These are phyloP conservation scores for Diaporthe sp. DNA, from an alignment of 2,329 filamentous ascomycete species.

Conservation along the genomic window DNA sequence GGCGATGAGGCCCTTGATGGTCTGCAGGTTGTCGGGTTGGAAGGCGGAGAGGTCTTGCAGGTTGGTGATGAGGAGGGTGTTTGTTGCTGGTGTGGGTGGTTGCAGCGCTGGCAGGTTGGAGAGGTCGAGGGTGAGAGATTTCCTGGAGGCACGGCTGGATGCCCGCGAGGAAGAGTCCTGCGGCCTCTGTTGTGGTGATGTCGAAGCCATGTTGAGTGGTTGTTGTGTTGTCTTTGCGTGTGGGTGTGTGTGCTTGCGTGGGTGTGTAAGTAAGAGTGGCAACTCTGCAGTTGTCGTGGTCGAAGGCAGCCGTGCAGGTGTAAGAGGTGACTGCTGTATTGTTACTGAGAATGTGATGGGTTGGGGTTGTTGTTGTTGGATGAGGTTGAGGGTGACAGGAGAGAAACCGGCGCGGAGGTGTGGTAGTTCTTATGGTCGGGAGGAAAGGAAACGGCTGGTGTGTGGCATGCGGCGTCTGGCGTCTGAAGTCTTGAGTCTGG, in stretches of 20 bases:
- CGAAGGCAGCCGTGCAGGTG: background rate
- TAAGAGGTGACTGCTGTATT: background rate
- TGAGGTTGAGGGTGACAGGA: background rate
- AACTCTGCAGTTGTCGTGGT: background rate
- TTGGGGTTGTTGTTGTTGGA: background rate
- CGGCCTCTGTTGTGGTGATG: conserved; percentile 37
- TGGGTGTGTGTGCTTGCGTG: background rate
- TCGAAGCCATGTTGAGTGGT: conserved; percentile 32
- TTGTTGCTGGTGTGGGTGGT: conserved; percentile 80
- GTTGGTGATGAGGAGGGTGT: conserved; percentile 88
- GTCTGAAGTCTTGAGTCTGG: conserved; percentile 1
- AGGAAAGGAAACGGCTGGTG: conserved; percentile 3
- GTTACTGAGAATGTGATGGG: background rate
- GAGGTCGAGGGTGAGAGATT: conserved; percentile 76
- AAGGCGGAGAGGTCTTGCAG: conserved; percentile 80
- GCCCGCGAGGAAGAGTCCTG: conserved; percentile 50
- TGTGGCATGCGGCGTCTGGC: conserved; percentile 3
- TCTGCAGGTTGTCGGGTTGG: conserved; percentile 77
- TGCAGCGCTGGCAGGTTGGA: conserved; percentile 76
- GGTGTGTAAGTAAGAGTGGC: conserved; percentile 2
- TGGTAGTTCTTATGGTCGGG: conserved; percentile 26
- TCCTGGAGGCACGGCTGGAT: conserved; percentile 58
- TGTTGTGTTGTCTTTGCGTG: conserved; percentile 1
- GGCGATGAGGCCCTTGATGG: conserved; percentile 77
- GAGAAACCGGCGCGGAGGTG: background rate